Percentiles rank a stretch among this genome's conserved stretches.
Conservation (phyloP, 1,139 yeast species). For the Suhomyces bolitotheri region DNA sequence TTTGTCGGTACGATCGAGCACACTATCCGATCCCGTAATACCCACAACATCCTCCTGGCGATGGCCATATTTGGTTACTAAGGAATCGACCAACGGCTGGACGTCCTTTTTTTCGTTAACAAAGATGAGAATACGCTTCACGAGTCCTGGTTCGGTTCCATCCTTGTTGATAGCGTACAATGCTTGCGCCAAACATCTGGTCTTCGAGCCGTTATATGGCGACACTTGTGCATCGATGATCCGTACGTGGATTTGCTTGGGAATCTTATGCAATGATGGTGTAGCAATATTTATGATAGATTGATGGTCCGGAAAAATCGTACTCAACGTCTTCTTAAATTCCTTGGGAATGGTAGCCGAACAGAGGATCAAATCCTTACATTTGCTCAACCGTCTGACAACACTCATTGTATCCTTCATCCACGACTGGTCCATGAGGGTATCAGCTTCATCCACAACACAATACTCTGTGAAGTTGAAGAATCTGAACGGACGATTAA, state of each 20-base stretch:
- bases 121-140: conserved; percentile 83
- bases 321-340: conserved; percentile 62
- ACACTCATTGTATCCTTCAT: conserved; percentile 63
- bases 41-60: conserved; percentile 48
- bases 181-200: conserved; percentile 84
- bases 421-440: conserved; percentile 84
- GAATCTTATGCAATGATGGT: conserved; percentile 80
- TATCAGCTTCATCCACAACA: conserved; percentile 95
- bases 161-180: conserved; percentile 83
- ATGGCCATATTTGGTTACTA: conserved; percentile 57
- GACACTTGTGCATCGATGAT: conserved; percentile 72
- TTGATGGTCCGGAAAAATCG: conserved; percentile 61
- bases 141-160: conserved; percentile 73
- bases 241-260: conserved; percentile 68
- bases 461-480: conserved; percentile 54
- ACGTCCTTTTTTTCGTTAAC: conserved; percentile 77
- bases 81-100: conserved; percentile 52
- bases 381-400: conserved; percentile 52
- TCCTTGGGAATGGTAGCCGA: conserved; percentile 89
- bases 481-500: conserved; percentile 49
- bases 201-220: conserved; percentile 82
- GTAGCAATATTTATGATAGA: conserved; percentile 64
- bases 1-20: conserved; percentile 56
- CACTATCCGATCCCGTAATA: conserved; percentile 63
- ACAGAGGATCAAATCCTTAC: conserved; percentile 70